Percentiles rank a stretch among this genome's conserved stretches.
phyloP scores from a whole-genome alignment of 129 eudicot genomes.

The Flaveria brownii region DNA sequence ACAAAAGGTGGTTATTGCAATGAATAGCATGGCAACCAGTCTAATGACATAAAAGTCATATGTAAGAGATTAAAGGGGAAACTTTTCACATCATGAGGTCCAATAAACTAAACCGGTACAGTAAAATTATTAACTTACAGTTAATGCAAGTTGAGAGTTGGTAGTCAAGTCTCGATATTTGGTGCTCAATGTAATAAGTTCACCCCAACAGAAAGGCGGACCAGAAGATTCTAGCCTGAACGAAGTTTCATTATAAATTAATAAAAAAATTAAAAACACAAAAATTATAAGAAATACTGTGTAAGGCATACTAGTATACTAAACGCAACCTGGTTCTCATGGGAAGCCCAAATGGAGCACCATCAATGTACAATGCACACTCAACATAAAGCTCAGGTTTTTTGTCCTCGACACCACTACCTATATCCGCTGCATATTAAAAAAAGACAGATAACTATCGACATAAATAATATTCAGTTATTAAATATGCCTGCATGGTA shows the following conservation, averaged over 20 bases:
- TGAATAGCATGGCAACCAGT: slow-evolving; percentile 6
- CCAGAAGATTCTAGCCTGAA: slow-evolving; percentile 82
- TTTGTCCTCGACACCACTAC: slow-evolving; percentile 58
- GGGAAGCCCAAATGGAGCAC: slow-evolving; percentile 99
- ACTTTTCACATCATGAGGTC: background rate
- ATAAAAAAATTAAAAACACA: background rate
- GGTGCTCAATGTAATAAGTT: slow-evolving; percentile 84
- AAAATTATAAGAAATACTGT: background rate
- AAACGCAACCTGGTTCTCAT: slow-evolving; percentile 76
- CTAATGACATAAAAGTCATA: background rate
- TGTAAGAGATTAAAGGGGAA: background rate
- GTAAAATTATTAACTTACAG: slow-evolving; percentile 48
- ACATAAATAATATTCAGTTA: background rate
- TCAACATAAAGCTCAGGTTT: slow-evolving; percentile 85
- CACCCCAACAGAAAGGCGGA: slow-evolving; percentile 90
- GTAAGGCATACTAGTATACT: background rate
- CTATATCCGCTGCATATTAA: slow-evolving; percentile 53
- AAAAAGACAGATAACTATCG: slow-evolving; percentile 14
- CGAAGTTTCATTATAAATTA: slow-evolving; percentile 18
- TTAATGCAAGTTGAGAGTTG: slow-evolving; percentile 78
- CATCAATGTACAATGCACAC: slow-evolving; percentile 90
- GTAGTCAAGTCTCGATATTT: slow-evolving; percentile 93
- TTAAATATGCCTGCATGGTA: background rate
- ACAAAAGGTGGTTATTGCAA: background rate
- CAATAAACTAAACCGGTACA: background rate